Conservation (phyloP, 495 filamentous ascomycete genomes). For the Talaromyces nanjingensis region DNA sequence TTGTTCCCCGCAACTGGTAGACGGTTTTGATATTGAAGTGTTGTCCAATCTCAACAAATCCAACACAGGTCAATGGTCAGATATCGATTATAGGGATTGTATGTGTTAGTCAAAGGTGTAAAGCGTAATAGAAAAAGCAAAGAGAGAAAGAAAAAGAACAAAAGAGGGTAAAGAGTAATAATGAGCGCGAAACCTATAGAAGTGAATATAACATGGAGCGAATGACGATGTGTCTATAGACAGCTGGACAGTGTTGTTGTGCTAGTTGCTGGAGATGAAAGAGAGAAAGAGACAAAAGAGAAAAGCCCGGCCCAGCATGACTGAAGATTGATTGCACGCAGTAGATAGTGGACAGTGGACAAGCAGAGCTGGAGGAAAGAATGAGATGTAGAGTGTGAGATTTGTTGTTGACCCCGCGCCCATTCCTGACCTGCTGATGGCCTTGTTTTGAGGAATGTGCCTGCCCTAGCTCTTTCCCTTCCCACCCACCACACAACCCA, state of each 20-base stretch:
- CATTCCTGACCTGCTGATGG: neutral
- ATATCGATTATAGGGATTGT: neutral
- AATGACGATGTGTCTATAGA: neutral
- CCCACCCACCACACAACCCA: neutral
- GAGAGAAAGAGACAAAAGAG: neutral
- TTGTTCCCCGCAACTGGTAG: neutral
- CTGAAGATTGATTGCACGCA: neutral
- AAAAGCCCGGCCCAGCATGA: neutral
- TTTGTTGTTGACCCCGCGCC: neutral
- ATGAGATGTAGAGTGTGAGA: neutral
- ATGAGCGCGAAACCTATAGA: neutral
- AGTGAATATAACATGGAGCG: neutral
- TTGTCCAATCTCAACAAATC: neutral
- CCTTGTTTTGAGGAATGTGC: conserved; percentile 8
- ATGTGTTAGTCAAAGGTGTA: neutral
- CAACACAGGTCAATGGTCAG: neutral
- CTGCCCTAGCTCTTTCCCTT: neutral
- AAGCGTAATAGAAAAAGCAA: neutral
- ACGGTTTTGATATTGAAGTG: neutral
- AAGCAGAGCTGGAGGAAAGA: neutral
- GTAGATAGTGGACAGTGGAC: neutral
- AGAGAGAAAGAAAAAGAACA: neutral
- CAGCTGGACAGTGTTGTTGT: neutral
- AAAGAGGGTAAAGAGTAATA: neutral
- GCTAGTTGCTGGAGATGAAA: neutral